A percentile compares a stretch with the other conserved stretches of the same genome.
phyloP scores from a whole-genome alignment of 2,329 filamentous ascomycete species.

The Niveomyces coronatus region DNA sequence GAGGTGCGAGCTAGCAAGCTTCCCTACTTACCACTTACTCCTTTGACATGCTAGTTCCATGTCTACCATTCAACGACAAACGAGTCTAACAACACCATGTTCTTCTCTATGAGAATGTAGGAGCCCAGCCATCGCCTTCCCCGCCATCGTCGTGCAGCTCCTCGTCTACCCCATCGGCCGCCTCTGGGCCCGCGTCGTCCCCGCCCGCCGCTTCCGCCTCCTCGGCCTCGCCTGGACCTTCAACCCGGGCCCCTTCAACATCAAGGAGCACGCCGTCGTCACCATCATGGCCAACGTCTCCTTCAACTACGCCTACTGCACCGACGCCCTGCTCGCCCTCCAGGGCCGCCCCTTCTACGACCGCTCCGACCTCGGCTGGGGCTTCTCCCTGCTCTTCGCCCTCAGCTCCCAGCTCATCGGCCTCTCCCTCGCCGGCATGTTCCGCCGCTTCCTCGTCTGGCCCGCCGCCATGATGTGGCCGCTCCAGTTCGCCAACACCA shows the following conservation, averaged over 20 bases:
- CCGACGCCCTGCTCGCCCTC: conserved; percentile 31
- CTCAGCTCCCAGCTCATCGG: conserved; percentile 51
- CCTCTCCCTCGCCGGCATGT: conserved; percentile 48
- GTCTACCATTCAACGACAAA: neutral
- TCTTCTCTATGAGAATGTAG: neutral
- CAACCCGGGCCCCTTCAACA: conserved; percentile 39
- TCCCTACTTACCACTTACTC: neutral
- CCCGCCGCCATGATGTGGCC: conserved; percentile 55
- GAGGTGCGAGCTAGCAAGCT: conserved; percentile 16
- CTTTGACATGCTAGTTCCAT: neutral
- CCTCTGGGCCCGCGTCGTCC: conserved; percentile 31
- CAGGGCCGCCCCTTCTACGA: conserved; percentile 34
- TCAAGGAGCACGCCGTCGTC: conserved; percentile 44
- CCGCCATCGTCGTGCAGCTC: conserved; percentile 28
- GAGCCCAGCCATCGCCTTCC: conserved; percentile 29
- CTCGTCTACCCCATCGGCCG: conserved; percentile 33
- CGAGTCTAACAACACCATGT: too few species aligned
- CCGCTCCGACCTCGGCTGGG: conserved; percentile 40
- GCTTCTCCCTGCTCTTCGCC: conserved; percentile 45
- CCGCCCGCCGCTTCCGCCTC: conserved; percentile 28
- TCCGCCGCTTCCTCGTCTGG: conserved; percentile 45
- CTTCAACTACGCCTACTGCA: conserved; percentile 33
- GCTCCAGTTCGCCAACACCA: conserved; percentile 34
- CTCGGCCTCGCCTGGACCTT: conserved; percentile 33
- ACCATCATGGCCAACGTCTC: conserved; percentile 46